Conservation (phyloP, 1,284 basidiomycete genomes). For the Rhodotorula sp. region DNA sequence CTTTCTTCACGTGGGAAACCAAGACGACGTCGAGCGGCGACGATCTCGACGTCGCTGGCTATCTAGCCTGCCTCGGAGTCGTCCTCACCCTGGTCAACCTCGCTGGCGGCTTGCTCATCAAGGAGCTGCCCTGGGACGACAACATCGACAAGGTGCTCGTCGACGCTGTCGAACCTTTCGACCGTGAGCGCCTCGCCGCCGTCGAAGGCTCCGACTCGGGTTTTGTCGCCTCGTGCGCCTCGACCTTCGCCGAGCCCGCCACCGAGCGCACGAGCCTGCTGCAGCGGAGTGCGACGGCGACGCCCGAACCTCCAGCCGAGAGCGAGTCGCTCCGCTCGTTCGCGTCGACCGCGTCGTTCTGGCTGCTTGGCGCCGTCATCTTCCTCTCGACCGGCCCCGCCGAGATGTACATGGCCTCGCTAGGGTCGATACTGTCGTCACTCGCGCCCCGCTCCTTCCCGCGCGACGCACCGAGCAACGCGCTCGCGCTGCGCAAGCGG, state of each 20-base stretch:
- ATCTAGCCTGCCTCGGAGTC: constrained; percentile 41
- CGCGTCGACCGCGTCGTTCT: constrained; percentile 33
- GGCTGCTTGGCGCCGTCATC: constrained; percentile 41
- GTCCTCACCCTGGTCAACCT: constrained; percentile 37
- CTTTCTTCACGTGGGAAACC: constrained; percentile 33
- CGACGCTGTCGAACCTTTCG: constrained; percentile 9
- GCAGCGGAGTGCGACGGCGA: background rate
- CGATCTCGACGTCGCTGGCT: constrained; percentile 39
- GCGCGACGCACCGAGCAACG: constrained; percentile 1
- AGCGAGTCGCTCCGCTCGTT: constrained; percentile 20
- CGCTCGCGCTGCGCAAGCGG: constrained; percentile 29
- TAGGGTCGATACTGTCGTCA: constrained; percentile 39
- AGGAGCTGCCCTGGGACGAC: constrained; percentile 33
- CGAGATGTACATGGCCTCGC: constrained; percentile 41
- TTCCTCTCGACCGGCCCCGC: constrained; percentile 40
- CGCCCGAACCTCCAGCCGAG: too few species aligned
- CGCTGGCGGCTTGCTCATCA: constrained; percentile 33
- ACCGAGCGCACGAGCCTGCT: constrained; percentile 28
- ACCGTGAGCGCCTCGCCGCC: background rate
- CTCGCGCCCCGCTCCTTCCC: constrained; percentile 15
- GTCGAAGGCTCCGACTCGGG: background rate
- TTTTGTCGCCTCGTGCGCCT: background rate
- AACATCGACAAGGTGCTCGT: constrained; percentile 3
- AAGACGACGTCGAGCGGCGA: background rate
- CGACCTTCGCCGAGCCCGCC: background rate